Conservation (phyloP, 257 asterid genomes). For the Nicotiana otophora region DNA sequence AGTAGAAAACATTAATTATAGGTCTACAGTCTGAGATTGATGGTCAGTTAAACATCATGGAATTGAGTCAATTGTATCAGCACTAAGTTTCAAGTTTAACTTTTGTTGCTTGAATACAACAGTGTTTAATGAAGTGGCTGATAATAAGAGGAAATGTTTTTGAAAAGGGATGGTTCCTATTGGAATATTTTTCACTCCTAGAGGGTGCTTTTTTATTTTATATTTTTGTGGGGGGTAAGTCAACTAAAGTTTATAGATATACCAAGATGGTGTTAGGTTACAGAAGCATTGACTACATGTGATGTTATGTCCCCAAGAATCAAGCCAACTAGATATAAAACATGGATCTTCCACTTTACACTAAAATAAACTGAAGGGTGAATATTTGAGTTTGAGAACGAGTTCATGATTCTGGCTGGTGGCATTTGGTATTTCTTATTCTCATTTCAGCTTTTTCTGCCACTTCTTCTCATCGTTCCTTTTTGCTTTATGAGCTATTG, state of each 20-base stretch:
- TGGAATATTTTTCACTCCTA: neutral
- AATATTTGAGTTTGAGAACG: neutral
- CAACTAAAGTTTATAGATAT: neutral
- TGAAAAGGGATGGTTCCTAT: neutral
- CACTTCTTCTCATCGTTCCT: neutral
- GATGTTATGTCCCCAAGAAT: neutral
- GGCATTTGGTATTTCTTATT: constrained; percentile 2
- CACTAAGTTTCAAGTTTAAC: neutral
- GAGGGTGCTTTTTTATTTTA: neutral
- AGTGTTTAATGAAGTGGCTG: neutral
- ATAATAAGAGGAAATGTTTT: neutral
- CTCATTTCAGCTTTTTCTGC: neutral
- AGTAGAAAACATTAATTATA: neutral
- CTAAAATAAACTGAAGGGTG: neutral
- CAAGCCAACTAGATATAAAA: neutral
- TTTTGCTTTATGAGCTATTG: neutral
- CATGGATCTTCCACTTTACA: neutral
- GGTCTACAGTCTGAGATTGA: neutral
- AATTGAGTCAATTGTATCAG: neutral
- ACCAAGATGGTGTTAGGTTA: constrained; percentile 6
- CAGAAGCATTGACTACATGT: neutral
- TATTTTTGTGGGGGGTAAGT: neutral
- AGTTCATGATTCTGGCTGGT: neutral
- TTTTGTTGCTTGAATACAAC: neutral
- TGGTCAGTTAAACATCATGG: neutral